Evolutionary conservation across 345 rosid genomes (phyloP).

Genomic region (Lepidium aucheri): DNA sequence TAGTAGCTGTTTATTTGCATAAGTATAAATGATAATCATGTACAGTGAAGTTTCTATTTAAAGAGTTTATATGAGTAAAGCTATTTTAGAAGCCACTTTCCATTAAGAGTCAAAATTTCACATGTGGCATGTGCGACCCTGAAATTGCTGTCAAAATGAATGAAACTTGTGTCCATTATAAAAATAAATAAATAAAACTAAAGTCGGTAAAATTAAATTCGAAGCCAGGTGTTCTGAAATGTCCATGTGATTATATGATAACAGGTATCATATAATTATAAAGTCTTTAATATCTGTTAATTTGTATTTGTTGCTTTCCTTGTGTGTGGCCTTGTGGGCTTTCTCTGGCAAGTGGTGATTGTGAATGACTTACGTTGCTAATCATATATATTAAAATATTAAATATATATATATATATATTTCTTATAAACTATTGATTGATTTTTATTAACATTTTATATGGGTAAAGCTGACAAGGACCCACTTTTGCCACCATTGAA

Average conservation of each 20-base stretch:
- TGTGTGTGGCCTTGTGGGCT: slow-evolving; percentile 11
- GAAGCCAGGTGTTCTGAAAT: slow-evolving; percentile 27
- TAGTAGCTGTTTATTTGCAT: neutral
- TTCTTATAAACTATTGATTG: neutral
- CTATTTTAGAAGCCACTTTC: slow-evolving; percentile 5
- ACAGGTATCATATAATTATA: slow-evolving; percentile 6
- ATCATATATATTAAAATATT: neutral
- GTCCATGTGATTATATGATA: slow-evolving; percentile 25
- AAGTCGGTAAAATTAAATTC: slow-evolving; percentile 17
- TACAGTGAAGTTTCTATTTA: slow-evolving; percentile 16
- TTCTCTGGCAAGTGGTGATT: slow-evolving; percentile 15
- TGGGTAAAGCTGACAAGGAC: slow-evolving; percentile 12
- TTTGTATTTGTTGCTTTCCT: slow-evolving; percentile 10
- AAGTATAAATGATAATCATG: neutral
- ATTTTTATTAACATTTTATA: neutral
- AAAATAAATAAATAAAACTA: neutral
- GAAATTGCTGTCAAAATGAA: slow-evolving; percentile 27
- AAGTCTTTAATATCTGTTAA: neutral
- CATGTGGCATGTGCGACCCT: slow-evolving; percentile 32
- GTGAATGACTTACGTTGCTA: slow-evolving; percentile 12
- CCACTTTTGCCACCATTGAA: slow-evolving; percentile 8
- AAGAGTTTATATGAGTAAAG: slow-evolving; percentile 14
- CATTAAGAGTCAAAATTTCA: slow-evolving; percentile 24
- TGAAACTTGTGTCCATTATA: neutral
- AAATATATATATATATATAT: neutral